These are phyloP conservation scores for Protea cynaroides DNA, from an alignment of 164 flowering plant genomes.

Conservation along the genomic window DNA sequence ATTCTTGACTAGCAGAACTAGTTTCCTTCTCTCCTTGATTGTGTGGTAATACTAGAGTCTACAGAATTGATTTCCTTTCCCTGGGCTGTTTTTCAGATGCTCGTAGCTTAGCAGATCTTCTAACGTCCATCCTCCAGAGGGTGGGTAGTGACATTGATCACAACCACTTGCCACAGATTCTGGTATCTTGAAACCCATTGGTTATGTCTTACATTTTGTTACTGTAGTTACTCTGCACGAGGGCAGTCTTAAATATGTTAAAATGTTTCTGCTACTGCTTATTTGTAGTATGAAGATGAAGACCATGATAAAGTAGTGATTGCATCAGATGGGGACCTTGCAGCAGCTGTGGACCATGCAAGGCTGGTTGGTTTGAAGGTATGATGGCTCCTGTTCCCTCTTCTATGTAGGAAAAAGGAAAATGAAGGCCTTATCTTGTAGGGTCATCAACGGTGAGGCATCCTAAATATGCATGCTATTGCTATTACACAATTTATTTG, in stretches of 20 bases:
- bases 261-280: conserved; percentile 1
- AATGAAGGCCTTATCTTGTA: too few species aligned
- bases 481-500: too few species aligned
- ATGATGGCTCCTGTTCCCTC: conserved; percentile 4
- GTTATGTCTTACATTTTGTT: not conserved
- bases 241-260: not conserved
- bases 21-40: not conserved
- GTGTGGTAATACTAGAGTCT: not conserved
- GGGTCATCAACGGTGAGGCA: too few species aligned
- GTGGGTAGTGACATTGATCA: conserved; percentile 82
- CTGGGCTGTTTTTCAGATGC: conserved; percentile 40
- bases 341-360: conserved; percentile 93
- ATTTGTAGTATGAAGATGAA: conserved; percentile 89
- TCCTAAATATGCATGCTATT: too few species aligned
- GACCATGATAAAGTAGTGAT: conserved; percentile 88
- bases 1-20: not conserved
- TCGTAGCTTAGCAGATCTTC: conserved; percentile 62
- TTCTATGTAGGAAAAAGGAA: too few species aligned
- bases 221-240: not conserved
- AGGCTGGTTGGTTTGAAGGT: conserved; percentile 90
- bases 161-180: conserved; percentile 74
- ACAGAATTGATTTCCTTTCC: conserved; percentile 3
- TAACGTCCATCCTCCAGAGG: conserved; percentile 80
- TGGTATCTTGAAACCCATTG: conserved; percentile 34
- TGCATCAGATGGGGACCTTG: conserved; percentile 81